Evolutionary conservation across 805 yeast species (phyloP).

Genomic region (Myxozyma udenii): DNA sequence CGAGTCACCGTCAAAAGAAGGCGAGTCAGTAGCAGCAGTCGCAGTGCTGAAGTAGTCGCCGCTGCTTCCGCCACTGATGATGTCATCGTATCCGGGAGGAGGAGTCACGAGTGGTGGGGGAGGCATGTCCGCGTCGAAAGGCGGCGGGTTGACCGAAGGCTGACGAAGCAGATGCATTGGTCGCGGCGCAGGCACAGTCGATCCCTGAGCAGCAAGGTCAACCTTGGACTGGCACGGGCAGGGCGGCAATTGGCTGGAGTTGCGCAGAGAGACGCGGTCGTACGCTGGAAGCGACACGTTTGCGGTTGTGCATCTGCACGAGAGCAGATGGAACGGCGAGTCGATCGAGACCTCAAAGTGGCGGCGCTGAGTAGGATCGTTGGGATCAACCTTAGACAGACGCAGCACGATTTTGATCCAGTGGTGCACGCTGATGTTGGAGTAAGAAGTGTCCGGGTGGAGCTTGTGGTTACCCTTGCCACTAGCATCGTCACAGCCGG

Average conservation of each 20-base stretch:
- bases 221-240: slow-evolving; percentile 22
- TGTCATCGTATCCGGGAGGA: slow-evolving; percentile 46
- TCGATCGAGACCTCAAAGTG: slow-evolving; percentile 94
- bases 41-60: slow-evolving; percentile 19
- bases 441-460: slow-evolving; percentile 84
- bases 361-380: slow-evolving; percentile 56
- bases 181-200: slow-evolving; percentile 34
- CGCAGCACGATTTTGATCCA: slow-evolving; percentile 91
- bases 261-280: slow-evolving; percentile 35
- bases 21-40: slow-evolving; percentile 1
- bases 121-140: slow-evolving; percentile 49
- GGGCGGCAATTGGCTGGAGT: slow-evolving; percentile 53
- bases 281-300: slow-evolving; percentile 43
- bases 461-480: slow-evolving; percentile 27
- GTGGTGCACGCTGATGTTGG: slow-evolving; percentile 82
- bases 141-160: slow-evolving; percentile 63
- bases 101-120: slow-evolving; percentile 43
- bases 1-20: slow-evolving; percentile 12
- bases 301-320: slow-evolving; percentile 55
- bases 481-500: slow-evolving; percentile 38
- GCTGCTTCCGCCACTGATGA: slow-evolving; percentile 40
- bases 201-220: slow-evolving; percentile 1
- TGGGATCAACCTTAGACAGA: slow-evolving; percentile 62
- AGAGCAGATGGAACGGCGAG: slow-evolving; percentile 82
- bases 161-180: slow-evolving; percentile 55